phyloP scores from a whole-genome alignment of 345 rosid species.

The Bretschneidera sinensis region DNA sequence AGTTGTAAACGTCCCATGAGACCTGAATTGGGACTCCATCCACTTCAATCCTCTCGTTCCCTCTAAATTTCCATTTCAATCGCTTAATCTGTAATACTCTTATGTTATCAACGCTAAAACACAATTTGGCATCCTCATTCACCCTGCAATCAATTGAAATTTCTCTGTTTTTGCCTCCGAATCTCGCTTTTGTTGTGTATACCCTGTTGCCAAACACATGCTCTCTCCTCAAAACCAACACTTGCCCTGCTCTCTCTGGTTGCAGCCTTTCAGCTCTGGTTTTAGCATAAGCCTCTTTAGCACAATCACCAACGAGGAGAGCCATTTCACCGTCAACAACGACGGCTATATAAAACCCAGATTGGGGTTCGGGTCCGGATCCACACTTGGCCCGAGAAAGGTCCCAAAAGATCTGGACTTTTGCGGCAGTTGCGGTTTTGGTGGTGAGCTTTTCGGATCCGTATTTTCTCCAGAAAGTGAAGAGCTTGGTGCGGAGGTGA shows the following conservation, averaged over 20 bases:
- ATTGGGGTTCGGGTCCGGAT: constrained; percentile 73
- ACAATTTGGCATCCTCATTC: constrained; percentile 56
- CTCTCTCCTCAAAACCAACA: constrained; percentile 67
- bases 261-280: constrained; percentile 36
- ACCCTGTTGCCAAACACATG: constrained; percentile 66
- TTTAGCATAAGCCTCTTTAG: constrained; percentile 52
- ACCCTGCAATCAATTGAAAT: constrained; percentile 62
- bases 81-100: constrained; percentile 67
- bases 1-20: constrained; percentile 94
- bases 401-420: constrained; percentile 70
- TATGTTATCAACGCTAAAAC: constrained; percentile 49
- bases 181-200: constrained; percentile 55
- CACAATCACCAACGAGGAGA: constrained; percentile 71
- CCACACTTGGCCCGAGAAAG: constrained; percentile 71
- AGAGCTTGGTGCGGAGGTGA: constrained; percentile 63
- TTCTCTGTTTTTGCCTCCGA: constrained; percentile 71
- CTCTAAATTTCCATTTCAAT: constrained; percentile 90
- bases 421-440: constrained; percentile 11
- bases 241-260: constrained; percentile 35
- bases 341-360: constrained; percentile 77
- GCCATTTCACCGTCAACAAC: constrained; percentile 61
- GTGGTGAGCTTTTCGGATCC: constrained; percentile 52
- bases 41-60: constrained; percentile 71
- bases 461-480: constrained; percentile 70
- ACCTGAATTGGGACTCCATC: constrained; percentile 69